Conservation (phyloP, 2,329 filamentous ascomycete genomes). For the Chrysosporium queenslandicum region DNA sequence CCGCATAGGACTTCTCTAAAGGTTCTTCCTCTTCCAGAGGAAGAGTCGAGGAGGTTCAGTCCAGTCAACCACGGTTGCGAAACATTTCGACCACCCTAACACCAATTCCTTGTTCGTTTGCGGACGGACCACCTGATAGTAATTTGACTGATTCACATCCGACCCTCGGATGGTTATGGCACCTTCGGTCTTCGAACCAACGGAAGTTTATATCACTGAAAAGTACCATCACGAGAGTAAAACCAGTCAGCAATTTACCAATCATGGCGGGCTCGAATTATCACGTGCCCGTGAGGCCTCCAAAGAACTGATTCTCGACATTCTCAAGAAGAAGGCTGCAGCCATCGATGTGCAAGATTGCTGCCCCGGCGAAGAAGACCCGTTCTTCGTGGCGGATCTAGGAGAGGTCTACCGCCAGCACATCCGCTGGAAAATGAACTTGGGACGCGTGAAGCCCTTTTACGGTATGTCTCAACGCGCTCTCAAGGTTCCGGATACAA, state of each 20-base stretch:
- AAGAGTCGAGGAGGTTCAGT: constrained; percentile 99
- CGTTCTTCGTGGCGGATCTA: constrained; percentile 96
- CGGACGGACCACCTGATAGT: constrained; percentile 15
- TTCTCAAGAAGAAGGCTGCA: constrained; percentile 75
- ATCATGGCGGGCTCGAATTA: constrained; percentile 39
- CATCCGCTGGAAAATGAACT: constrained; percentile 90
- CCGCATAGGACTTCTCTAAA: constrained; percentile 98
- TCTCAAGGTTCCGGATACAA: neutral
- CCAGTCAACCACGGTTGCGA: constrained; percentile 82
- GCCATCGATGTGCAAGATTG: constrained; percentile 78
- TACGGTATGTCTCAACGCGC: constrained; percentile 57
- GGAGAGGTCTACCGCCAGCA: constrained; percentile 99
- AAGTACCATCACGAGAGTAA: constrained; percentile 21
- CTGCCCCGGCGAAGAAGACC: constrained; percentile 86
- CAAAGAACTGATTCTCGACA: constrained; percentile 75
- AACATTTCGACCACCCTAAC: constrained; percentile 93
- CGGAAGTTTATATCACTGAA: constrained; percentile 35
- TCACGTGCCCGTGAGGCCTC: constrained; percentile 41
- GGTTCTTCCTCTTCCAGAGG: constrained; percentile 99
- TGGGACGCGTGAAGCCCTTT: constrained; percentile 87
- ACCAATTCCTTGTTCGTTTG: constrained; percentile 29
- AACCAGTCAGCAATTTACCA: constrained; percentile 29
- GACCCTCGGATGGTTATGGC: constrained; percentile 51
- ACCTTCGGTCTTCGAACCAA: constrained; percentile 54
- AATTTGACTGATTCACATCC: constrained; percentile 16